phyloP scores from a whole-genome alignment of 352 stramenopile species.

The Globisporangium polare region DNA sequence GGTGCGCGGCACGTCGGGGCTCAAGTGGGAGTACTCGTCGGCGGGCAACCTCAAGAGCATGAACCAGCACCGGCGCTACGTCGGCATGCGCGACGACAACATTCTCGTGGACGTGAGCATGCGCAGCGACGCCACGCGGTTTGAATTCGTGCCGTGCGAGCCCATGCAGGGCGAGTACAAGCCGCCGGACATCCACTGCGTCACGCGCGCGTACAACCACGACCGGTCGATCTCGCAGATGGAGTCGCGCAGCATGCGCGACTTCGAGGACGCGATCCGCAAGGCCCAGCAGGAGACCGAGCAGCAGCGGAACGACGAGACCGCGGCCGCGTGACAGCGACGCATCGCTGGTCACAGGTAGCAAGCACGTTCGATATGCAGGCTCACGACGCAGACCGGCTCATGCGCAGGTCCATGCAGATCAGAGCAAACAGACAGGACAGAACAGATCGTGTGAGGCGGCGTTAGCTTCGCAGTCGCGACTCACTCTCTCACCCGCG shows the following conservation, averaged over 20 bases:
- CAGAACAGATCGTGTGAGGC: not conserved
- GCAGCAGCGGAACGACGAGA: not conserved
- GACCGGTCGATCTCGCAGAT: conserved; percentile 55
- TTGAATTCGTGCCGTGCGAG: conserved; percentile 77
- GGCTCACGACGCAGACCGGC: not conserved
- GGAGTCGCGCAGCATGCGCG: conserved; percentile 74
- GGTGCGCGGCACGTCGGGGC: conserved; percentile 56
- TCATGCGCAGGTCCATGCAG: not conserved
- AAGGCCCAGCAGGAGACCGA: conserved; percentile 18
- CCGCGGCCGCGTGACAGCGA: not conserved
- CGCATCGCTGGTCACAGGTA: not conserved
- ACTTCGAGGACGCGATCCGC: conserved; percentile 56
- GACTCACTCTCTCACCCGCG: too few relatives aligned
- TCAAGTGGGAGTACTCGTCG: conserved; percentile 82
- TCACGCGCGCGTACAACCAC: conserved; percentile 76
- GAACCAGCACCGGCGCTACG: conserved; percentile 86
- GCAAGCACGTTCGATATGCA: not conserved
- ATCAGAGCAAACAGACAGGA: not conserved
- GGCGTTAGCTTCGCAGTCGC: not conserved
- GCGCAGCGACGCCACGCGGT: conserved; percentile 67
- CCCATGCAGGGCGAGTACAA: conserved; percentile 22
- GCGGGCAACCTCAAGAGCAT: conserved; percentile 83
- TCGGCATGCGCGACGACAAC: conserved; percentile 64
- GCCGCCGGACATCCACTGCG: conserved; percentile 66
- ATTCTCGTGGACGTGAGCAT: conserved; percentile 84